Percentiles rank a stretch among this genome's conserved stretches.
Evolutionary conservation across 352 stramenopile species (phyloP).

Genomic region (Globisporangium cederbergense): DNA sequence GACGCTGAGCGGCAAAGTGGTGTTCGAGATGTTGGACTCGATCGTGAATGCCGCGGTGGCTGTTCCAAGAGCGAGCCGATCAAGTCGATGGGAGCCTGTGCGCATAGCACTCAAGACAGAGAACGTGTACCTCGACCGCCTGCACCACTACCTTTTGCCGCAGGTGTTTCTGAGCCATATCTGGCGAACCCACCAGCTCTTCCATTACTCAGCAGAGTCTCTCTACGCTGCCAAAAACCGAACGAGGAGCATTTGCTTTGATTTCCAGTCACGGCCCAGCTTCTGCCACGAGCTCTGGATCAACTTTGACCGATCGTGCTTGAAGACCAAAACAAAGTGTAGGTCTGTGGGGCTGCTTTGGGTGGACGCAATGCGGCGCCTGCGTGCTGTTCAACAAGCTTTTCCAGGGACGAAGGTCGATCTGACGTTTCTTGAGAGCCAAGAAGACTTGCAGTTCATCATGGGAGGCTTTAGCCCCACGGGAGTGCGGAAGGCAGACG

Average conservation of each 20-base stretch:
- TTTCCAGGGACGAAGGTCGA: constrained; percentile 7
- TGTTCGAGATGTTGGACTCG: constrained; percentile 34
- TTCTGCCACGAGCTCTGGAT: constrained; percentile 15
- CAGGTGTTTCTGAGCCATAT: constrained; percentile 27
- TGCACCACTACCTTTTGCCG: constrained; percentile 40
- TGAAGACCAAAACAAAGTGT: not conserved
- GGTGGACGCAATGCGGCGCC: constrained; percentile 1
- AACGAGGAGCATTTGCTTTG: constrained; percentile 21
- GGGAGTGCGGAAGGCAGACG: constrained; percentile 13
- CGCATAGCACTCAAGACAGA: constrained; percentile 9
- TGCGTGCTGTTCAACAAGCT: not conserved
- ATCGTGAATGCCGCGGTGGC: constrained; percentile 21
- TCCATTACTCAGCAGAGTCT: constrained; percentile 27
- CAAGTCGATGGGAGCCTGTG: not conserved
- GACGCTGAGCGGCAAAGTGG: constrained; percentile 16
- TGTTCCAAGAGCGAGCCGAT: not conserved
- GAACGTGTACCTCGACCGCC: constrained; percentile 32
- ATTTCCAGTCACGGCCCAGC: not conserved
- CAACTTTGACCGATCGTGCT: constrained; percentile 8
- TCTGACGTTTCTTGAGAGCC: constrained; percentile 15
- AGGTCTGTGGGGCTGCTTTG: constrained; percentile 4
- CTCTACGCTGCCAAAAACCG: constrained; percentile 4
- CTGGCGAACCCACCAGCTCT: constrained; percentile 31
- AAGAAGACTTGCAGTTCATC: constrained; percentile 9
- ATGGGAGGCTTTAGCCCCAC: constrained; percentile 14